phyloP scores from a whole-genome alignment of 306 rosid genomes.

The Erythrophleum fordii region DNA sequence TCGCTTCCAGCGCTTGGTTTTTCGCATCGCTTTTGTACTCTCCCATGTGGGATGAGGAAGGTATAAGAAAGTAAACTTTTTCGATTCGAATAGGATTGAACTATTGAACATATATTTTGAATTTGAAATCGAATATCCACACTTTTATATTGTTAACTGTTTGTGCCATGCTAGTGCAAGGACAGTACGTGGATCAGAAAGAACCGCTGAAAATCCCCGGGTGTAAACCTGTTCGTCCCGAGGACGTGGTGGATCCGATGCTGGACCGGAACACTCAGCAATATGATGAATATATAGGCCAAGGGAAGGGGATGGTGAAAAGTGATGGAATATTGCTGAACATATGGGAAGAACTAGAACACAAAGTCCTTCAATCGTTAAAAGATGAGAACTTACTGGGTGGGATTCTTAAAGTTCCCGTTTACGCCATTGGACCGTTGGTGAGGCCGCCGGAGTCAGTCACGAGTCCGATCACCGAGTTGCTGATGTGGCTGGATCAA shows the following conservation, averaged over 20 bases:
- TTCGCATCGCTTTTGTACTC: not conserved
- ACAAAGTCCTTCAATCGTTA: conserved; percentile 13
- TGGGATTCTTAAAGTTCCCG: not conserved
- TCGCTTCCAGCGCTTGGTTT: conserved; percentile 35
- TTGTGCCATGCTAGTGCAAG: not conserved
- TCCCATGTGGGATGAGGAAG: conserved; percentile 26
- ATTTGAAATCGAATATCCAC: too few relatives aligned
- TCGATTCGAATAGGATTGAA: too few relatives aligned
- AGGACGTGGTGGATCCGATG: conserved; percentile 43
- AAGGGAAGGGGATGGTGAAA: not conserved
- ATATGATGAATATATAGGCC: conserved; percentile 28
- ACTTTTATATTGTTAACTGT: too few relatives aligned
- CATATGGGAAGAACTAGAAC: conserved; percentile 46
- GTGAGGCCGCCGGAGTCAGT: too few relatives aligned
- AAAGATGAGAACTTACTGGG: conserved; percentile 24
- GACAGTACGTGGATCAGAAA: conserved; percentile 41
- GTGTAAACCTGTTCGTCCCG: conserved; percentile 32
- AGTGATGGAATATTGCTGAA: conserved; percentile 48
- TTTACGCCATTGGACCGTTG: too few relatives aligned
- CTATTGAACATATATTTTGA: too few relatives aligned
- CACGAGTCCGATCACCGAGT: too few relatives aligned
- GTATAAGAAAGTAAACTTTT: too few relatives aligned
- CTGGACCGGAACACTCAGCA: conserved; percentile 39
- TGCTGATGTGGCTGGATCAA: too few relatives aligned
- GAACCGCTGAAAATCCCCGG: conserved; percentile 37